Conservation (phyloP, 2,329 filamentous ascomycete species). For the Helicocarpus griseus region DNA sequence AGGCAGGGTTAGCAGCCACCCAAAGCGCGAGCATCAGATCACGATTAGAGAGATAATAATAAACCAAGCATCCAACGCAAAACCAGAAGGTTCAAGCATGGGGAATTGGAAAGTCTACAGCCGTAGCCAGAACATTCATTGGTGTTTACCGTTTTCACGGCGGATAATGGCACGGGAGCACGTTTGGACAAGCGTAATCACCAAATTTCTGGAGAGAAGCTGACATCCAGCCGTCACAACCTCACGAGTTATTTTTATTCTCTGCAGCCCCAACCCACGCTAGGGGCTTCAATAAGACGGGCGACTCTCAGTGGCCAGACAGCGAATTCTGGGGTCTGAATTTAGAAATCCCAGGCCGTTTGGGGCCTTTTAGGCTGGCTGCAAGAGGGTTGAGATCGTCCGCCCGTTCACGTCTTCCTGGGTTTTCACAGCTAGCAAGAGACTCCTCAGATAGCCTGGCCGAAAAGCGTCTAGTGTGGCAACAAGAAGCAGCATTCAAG, state of each 20-base stretch:
- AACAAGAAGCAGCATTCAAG: neutral
- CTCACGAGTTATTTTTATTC: slow-evolving; percentile 1
- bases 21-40: neutral
- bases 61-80: neutral
- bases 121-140: neutral
- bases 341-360: slow-evolving; percentile 1
- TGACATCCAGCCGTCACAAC: neutral
- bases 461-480: neutral
- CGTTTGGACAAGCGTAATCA: neutral
- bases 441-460: neutral
- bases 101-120: neutral
- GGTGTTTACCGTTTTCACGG: neutral
- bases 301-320: neutral
- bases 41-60: slow-evolving; percentile 1
- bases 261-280: slow-evolving; percentile 2
- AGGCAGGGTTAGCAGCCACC: slow-evolving; percentile 2
- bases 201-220: neutral
- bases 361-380: neutral
- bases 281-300: neutral
- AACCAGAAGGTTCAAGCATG: neutral
- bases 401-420: neutral
- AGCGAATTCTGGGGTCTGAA: neutral
- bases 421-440: too few relatives aligned
- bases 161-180: neutral
- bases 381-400: neutral